Percentiles rank a stretch among this genome's conserved stretches.
Conservation (phyloP, 225 moss, liverwort and hornwort genomes). For the Pseudisothecium myosuroides region DNA sequence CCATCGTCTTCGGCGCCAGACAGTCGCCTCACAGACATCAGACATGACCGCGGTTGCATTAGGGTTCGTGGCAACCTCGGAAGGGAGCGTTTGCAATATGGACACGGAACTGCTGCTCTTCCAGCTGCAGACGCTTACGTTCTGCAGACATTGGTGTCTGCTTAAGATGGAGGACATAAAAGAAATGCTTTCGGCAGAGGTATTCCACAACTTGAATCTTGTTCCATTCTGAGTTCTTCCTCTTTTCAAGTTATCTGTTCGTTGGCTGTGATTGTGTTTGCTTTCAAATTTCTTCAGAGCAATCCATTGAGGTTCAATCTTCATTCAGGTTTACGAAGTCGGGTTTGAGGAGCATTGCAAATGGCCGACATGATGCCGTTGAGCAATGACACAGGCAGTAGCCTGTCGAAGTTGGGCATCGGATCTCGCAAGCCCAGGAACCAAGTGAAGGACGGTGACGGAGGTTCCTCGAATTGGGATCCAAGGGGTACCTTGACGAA, state of each 20-base stretch:
- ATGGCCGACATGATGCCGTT: background rate
- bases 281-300: background rate
- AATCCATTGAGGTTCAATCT: background rate
- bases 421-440: background rate
- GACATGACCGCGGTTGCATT: background rate
- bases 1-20: background rate
- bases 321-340: background rate
- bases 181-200: background rate
- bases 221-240: background rate
- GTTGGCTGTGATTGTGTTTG: background rate
- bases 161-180: background rate
- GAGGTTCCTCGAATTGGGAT: background rate
- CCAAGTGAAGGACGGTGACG: background rate
- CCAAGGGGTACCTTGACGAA: background rate
- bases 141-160: background rate
- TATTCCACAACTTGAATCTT: background rate
- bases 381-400: background rate
- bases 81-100: background rate
- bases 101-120: background rate
- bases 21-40: background rate
- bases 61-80: background rate
- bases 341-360: background rate
- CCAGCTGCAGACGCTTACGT: background rate
- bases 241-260: background rate
- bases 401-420: background rate